Conservation (phyloP, 352 stramenopile genomes). For the Globisporangium echinulatum region DNA sequence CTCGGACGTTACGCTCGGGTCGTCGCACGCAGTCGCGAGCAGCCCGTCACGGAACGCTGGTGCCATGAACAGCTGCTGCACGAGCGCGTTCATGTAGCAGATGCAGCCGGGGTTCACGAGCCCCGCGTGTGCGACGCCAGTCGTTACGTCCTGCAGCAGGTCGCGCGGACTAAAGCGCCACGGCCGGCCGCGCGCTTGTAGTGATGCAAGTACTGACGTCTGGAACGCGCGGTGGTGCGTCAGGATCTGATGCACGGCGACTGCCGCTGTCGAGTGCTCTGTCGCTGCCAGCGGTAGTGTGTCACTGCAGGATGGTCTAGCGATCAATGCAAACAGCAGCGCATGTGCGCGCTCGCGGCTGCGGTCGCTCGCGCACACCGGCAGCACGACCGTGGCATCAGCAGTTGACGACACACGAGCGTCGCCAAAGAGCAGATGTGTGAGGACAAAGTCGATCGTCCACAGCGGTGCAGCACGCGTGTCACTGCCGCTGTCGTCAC, state of each 20-base stretch:
- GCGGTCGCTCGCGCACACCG: slow-evolving; percentile 6
- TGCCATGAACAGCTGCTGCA: slow-evolving; percentile 94
- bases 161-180: slow-evolving; percentile 57
- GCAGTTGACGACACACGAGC: no score
- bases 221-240: slow-evolving; percentile 18
- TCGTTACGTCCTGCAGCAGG: slow-evolving; percentile 23
- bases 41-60: slow-evolving; percentile 51
- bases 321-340: slow-evolving; percentile 3
- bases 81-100: slow-evolving; percentile 99
- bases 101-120: slow-evolving; percentile 98
- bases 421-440: slow-evolving; percentile 12
- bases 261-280: no score
- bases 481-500: background rate
- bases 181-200: slow-evolving; percentile 33
- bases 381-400: background rate
- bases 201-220: slow-evolving; percentile 13
- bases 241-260: background rate
- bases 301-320: no score
- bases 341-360: slow-evolving; percentile 8
- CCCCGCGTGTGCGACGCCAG: slow-evolving; percentile 50
- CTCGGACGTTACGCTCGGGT: background rate
- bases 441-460: slow-evolving; percentile 13
- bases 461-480: background rate
- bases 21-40: slow-evolving; percentile 26
- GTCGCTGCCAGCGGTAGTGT: background rate